Evolutionary conservation across 192 early-diverging fungal genomes (phyloP).

Genomic region (Rhizoclosmatium sp.): DNA sequence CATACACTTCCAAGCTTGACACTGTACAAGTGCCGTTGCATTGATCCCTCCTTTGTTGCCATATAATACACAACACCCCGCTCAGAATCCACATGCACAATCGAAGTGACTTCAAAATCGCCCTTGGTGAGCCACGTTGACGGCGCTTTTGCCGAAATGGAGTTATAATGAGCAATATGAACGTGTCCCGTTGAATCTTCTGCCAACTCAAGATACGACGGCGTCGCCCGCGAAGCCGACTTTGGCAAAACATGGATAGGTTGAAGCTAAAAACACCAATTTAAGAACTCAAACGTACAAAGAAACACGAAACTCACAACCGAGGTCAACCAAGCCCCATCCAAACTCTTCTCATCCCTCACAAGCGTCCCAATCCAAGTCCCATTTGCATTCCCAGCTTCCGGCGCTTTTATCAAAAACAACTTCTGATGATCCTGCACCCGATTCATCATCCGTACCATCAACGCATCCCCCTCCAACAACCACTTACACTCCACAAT

Average conservation of each 20-base stretch:
- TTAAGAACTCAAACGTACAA: slow-evolving; percentile 4
- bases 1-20: slow-evolving; percentile 38
- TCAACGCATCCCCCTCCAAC: slow-evolving; percentile 54
- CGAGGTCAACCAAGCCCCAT: slow-evolving; percentile 58
- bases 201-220: slow-evolving; percentile 58
- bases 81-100: slow-evolving; percentile 49
- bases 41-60: slow-evolving; percentile 53
- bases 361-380: slow-evolving; percentile 77
- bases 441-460: slow-evolving; percentile 86
- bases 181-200: slow-evolving; percentile 55
- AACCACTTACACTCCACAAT: slow-evolving; percentile 89
- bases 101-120: slow-evolving; percentile 52
- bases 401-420: slow-evolving; percentile 63
- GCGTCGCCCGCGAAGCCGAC: slow-evolving; percentile 25
- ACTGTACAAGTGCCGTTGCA: slow-evolving; percentile 60
- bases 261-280: slow-evolving; percentile 30
- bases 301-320: neutral
- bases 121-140: slow-evolving; percentile 56
- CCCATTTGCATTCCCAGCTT: neutral
- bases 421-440: slow-evolving; percentile 85
- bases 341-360: slow-evolving; percentile 61
- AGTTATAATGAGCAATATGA: slow-evolving; percentile 56
- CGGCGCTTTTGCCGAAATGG: slow-evolving; percentile 32
- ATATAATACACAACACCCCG: slow-evolving; percentile 54
- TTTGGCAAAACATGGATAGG: slow-evolving; percentile 44